Evolutionary conservation across 2,329 filamentous ascomycete species (phyloP), one percentile per base, ranked within the genome.

Genomic region (Epichloe gansuensis): DNA sequence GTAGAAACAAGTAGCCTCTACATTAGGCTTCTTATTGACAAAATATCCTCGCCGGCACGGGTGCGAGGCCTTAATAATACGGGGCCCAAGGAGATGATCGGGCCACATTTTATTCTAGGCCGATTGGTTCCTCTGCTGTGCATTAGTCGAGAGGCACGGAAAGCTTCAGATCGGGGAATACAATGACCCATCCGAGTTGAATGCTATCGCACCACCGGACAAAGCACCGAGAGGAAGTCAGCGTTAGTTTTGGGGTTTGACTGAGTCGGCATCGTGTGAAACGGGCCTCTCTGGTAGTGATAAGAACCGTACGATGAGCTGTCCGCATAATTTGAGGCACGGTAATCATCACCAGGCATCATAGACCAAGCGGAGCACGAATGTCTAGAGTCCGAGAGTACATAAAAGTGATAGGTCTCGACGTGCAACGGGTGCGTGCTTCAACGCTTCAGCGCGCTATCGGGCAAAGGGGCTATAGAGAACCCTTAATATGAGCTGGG

Each of bases 311-410:
- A 11, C 47, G 47, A 54, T 21, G 39, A 44, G 53, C 53, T 46
- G 17, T 13, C 28, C 39, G 50, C 53, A 52, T 54, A 15, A 52
- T 52, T 46, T 34, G 28, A 54, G 50, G 50, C 28, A 50, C 50
- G 46, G 52, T 50, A 46, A 50, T 52, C 43, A 49, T 52, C 39
- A 17, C 46, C 43, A 52, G 38, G 37, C 53, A 52, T 54, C 53
- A 52, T 52, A 47, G 37, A 46, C 50, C n/a, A 28, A 35, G 44
- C 41, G 38, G 48, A 46, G 50, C 50, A 46, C 34, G 34, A 39
- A 46, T 39, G 38, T 17, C 38, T 45, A 41, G 43, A 45, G 25
- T 44, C 17, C 12, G 21, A 28, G 28, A 28, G 28, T 28, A 28
- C 28, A 28, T 28, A 8, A 28, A 28, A 28, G 28, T 28, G 23